These are phyloP conservation scores for Penicillium freii DNA, from an alignment of 2,329 filamentous ascomycete genomes.

Conservation along the genomic window DNA sequence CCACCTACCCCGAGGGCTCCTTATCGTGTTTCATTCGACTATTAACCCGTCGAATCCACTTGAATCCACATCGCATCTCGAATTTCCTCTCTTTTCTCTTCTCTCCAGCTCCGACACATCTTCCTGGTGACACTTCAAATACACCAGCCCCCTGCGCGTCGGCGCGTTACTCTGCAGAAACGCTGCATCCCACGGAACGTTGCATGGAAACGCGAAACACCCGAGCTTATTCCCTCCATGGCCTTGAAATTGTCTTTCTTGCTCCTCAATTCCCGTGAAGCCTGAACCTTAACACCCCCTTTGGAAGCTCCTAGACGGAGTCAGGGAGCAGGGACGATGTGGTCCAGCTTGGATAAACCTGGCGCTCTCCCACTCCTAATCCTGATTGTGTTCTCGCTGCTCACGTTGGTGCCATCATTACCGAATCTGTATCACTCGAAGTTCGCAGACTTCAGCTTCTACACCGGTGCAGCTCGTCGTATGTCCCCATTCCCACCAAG, in stretches of 20 bases:
- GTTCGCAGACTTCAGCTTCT: conserved; percentile 29
- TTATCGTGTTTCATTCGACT: neutral
- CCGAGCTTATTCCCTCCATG: conserved; percentile 8
- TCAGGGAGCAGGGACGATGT: conserved; percentile 62
- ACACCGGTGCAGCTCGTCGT: conserved; percentile 26
- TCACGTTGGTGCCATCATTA: conserved; percentile 36
- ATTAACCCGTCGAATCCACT: neutral
- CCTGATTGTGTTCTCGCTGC: conserved; percentile 34
- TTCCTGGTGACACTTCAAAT: no score
- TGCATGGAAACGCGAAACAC: conserved; percentile 4
- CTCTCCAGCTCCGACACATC: neutral
- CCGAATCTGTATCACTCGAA: conserved; percentile 31
- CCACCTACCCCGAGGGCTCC: neutral
- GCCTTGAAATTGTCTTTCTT: conserved; percentile 5
- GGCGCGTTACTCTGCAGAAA: conserved; percentile 2
- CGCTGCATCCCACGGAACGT: conserved; percentile 1
- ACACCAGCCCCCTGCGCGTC: conserved; percentile 1
- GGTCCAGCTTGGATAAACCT: conserved; percentile 35
- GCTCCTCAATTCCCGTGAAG: conserved; percentile 4
- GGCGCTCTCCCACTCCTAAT: conserved; percentile 36
- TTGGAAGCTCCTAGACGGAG: conserved; percentile 37
- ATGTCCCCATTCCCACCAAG: conserved; percentile 15
- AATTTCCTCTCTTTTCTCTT: neutral
- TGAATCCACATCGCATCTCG: neutral
- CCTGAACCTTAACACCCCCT: neutral